Conservation (phyloP, 441 rosid genomes). For the Melastoma candidum region DNA sequence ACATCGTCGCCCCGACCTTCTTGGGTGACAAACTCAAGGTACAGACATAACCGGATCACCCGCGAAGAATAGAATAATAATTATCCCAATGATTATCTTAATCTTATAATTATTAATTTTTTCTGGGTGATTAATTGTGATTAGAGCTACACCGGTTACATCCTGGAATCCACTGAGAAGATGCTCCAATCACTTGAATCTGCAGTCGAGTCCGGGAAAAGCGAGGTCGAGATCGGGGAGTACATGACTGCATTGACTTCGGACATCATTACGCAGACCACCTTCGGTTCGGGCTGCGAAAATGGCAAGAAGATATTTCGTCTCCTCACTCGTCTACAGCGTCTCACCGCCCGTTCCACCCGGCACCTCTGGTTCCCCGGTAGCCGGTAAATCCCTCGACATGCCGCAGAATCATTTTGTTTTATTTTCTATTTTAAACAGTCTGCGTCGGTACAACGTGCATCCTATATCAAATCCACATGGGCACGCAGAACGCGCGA, state of each 20-base stretch:
- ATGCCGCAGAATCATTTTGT: not conserved
- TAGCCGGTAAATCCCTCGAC: slow-evolving; percentile 45
- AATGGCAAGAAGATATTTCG: slow-evolving; percentile 75
- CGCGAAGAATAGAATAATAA: too few relatives aligned
- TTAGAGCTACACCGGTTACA: slow-evolving; percentile 53
- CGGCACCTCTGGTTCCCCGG: slow-evolving; percentile 82
- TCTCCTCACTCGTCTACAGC: slow-evolving; percentile 49
- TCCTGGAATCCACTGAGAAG: slow-evolving; percentile 72
- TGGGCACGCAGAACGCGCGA: too few relatives aligned
- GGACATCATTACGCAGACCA: slow-evolving; percentile 87
- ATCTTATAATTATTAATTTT: not conserved
- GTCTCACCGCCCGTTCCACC: slow-evolving; percentile 69
- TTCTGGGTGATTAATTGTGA: not conserved
- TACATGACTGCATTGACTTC: slow-evolving; percentile 66
- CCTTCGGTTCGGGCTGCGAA: slow-evolving; percentile 61
- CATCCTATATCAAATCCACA: too few relatives aligned
- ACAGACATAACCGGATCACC: not conserved
- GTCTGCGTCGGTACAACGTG: too few relatives aligned
- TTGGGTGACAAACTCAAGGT: slow-evolving; percentile 73
- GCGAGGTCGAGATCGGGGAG: slow-evolving; percentile 77
- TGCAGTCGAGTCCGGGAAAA: slow-evolving; percentile 35
- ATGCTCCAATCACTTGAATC: slow-evolving; percentile 45
- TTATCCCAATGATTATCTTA: not conserved
- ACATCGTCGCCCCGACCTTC: slow-evolving; percentile 77
- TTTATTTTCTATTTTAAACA: too few relatives aligned